These are phyloP conservation scores for Trypanosoma conorhini DNA, from an alignment of 208 protist species.

Conservation along the genomic window DNA sequence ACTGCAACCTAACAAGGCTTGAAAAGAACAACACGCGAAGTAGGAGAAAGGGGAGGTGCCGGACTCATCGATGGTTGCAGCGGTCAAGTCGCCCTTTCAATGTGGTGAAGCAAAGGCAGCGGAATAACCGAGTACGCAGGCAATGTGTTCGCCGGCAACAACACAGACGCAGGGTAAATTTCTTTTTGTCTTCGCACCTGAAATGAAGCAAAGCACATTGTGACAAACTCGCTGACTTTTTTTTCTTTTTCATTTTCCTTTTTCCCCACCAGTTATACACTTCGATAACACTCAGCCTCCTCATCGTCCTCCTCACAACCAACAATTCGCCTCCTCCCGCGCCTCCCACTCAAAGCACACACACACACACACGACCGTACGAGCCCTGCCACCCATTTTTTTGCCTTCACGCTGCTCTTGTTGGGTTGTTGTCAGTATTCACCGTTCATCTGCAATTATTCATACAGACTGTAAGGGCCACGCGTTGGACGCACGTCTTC, in stretches of 20 bases:
- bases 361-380: not conserved
- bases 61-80: too few species aligned
- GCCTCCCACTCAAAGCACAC: not conserved
- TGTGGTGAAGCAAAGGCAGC: too few species aligned
- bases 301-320: not conserved
- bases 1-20: not conserved
- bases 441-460: not conserved
- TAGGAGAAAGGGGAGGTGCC: not conserved
- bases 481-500: not conserved
- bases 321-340: not conserved
- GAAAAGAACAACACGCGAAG: not conserved
- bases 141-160: too few species aligned
- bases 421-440: not conserved
- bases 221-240: too few species aligned
- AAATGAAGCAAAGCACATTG: too few species aligned
- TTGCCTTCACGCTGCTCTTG: not conserved
- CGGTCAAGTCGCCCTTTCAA: too few species aligned
- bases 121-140: too few species aligned
- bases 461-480: conserved; percentile 9
- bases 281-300: not conserved
- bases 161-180: too few species aligned
- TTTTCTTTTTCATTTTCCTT: too few species aligned
- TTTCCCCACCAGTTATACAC: too few species aligned
- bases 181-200: too few species aligned
- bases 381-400: not conserved